Evolutionary conservation across 306 rosid genomes (phyloP), one percentile per base, ranked within the genome.

Genomic region (Boehmeria nivea): DNA sequence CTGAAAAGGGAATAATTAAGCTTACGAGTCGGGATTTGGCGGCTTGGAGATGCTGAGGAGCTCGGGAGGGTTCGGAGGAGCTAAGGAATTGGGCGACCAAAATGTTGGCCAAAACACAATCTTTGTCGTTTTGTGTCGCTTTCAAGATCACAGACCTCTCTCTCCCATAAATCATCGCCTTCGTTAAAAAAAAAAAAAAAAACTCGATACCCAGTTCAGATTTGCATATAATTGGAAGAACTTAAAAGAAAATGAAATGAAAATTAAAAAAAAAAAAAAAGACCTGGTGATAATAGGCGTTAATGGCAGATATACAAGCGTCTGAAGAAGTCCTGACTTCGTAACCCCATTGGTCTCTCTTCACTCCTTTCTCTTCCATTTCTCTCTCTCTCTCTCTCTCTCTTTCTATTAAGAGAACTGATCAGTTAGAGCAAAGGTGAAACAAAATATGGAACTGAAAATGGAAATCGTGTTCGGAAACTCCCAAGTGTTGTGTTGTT

Each of bases 41-140:
- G 2, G 87, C 74, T 43, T 68, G 58, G 46, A 91, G 78, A 72
- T 60, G 67, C 49, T 59, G 13, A 49, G 22, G 26, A 80, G 80
- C 87, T 50, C 67, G 68, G 1, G 83, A 82, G 76, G 80, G 76
- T 65, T 57, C 67, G 12, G 85, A 71, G 12, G 81, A 79, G 59
- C 21, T 44, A 53, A 84, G 78, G 53, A 50, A 78, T 67, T 70
- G 72, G 9, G 87, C 89, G 36, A 78, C 93, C 64, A 82, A 79
- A 28, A 81, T 70, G 76, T 87, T 91, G 2, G 98, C 98, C 64
- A 91, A 74, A 23, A 87, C 89, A 59, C 96, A 91, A 47, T 72
- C 57, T 27, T 66, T 67, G 53, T 91, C 98, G 65, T 78, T 84
- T 0, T 21, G 63, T 6, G 71, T 65, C 10, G 96, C 95, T 52